Evolutionary conservation across 2,329 filamentous ascomycete species (phyloP).

Genomic region (Penicillium sp.): DNA sequence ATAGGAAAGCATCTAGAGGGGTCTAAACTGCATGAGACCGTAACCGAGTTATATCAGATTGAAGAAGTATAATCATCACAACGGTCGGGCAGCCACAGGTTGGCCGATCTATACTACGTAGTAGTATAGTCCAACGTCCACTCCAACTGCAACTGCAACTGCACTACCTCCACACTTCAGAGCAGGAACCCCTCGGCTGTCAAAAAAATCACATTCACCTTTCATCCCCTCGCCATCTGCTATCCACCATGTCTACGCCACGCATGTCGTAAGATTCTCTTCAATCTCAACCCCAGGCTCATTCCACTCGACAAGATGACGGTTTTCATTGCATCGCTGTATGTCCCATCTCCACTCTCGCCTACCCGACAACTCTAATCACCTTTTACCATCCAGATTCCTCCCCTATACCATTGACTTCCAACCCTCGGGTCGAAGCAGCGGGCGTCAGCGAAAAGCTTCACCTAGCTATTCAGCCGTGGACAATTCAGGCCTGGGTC

Average conservation of each 20-base stretch:
- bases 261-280: background rate
- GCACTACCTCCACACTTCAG: no score
- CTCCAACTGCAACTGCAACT: no score
- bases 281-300: background rate
- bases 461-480: constrained; percentile 27
- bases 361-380: background rate
- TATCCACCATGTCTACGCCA: background rate
- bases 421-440: constrained; percentile 27
- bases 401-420: constrained; percentile 45
- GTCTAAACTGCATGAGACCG: constrained; percentile 1
- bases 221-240: background rate
- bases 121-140: no score
- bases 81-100: constrained; percentile 12
- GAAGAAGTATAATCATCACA: constrained; percentile 10
- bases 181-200: constrained; percentile 13
- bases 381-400: constrained; percentile 27
- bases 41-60: constrained; percentile 8
- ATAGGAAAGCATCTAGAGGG: background rate
- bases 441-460: constrained; percentile 25
- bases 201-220: background rate
- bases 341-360: constrained; percentile 12
- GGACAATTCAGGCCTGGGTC: constrained; percentile 23
- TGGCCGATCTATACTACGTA: constrained; percentile 9
- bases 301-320: constrained; percentile 30
- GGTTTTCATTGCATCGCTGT: constrained; percentile 42